Evolutionary conservation across 176 grass and related monocot genomes (phyloP).

Genomic region (Puya raimondii): DNA sequence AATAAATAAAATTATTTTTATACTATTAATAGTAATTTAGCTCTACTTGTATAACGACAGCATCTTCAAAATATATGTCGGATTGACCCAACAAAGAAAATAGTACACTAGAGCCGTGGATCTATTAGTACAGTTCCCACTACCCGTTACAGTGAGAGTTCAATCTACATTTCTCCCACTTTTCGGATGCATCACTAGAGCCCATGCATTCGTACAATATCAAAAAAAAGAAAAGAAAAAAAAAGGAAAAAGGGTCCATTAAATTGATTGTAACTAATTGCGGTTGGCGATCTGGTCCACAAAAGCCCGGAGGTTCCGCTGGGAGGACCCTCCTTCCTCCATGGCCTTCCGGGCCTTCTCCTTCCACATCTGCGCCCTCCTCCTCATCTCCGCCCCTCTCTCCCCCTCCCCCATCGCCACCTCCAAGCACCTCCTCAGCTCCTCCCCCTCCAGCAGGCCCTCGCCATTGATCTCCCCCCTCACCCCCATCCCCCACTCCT

Average conservation of each 20-base stretch:
- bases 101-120: too few relatives aligned
- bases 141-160: too few relatives aligned
- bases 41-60: too few relatives aligned
- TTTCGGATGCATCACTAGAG: too few relatives aligned
- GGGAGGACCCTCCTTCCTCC: conserved; percentile 30
- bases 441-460: conserved; percentile 35
- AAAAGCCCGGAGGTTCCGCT: conserved; percentile 43
- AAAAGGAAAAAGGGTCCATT: neutral
- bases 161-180: too few relatives aligned
- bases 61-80: too few relatives aligned
- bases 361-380: conserved; percentile 42
- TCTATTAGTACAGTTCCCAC: too few relatives aligned
- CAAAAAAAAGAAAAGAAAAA: neutral
- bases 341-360: conserved; percentile 30
- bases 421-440: conserved; percentile 47
- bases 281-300: conserved; percentile 11
- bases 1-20: too few relatives aligned
- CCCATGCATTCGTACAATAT: neutral
- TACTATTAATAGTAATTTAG: too few relatives aligned
- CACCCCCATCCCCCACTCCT: conserved; percentile 45
- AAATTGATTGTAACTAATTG: conserved; percentile 12
- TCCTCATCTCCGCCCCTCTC: conserved; percentile 25
- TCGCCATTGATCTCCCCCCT: conserved; percentile 35
- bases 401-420: conserved; percentile 20
- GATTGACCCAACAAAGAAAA: too few relatives aligned